phyloP scores from a whole-genome alignment of 2,329 filamentous ascomycete species.

The Pleomassaria siparia region DNA sequence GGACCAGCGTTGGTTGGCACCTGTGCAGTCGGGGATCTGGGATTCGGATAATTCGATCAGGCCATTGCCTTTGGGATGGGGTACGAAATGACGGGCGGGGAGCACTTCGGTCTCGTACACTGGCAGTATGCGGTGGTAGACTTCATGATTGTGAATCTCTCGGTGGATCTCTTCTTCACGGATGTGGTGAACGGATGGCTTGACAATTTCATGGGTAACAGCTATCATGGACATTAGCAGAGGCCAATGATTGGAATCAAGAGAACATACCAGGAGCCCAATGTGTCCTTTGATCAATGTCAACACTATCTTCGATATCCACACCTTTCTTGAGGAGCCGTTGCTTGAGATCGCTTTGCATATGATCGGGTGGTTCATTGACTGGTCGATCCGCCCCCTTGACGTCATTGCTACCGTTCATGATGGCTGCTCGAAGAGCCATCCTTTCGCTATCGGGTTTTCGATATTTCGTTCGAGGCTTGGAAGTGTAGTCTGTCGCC shows the following conservation, averaged over 20 bases:
- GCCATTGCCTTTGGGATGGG: conserved; percentile 32
- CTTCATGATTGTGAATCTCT: conserved; percentile 57
- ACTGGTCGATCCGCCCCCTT: background rate
- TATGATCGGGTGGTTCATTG: background rate
- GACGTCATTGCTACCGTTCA: background rate
- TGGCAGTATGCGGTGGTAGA: conserved; percentile 56
- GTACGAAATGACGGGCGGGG: conserved; percentile 55
- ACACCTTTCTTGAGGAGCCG: conserved; percentile 17
- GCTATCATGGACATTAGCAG: conserved; percentile 31
- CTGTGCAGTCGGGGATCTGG: conserved; percentile 40
- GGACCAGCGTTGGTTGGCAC: conserved; percentile 31
- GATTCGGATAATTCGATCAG: conserved; percentile 51
- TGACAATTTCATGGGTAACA: conserved; percentile 54
- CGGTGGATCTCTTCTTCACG: conserved; percentile 52
- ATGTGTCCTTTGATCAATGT: conserved; percentile 39
- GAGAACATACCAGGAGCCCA: conserved; percentile 44
- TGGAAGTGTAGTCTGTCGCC: background rate
- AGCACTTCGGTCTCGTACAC: conserved; percentile 56
- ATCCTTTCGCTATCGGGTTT: background rate
- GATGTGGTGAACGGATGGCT: conserved; percentile 49
- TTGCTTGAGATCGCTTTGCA: conserved; percentile 19
- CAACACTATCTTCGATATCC: conserved; percentile 42
- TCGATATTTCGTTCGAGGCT: background rate
- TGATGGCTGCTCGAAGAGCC: background rate
- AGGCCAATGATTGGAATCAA: background rate